phyloP scores from a whole-genome alignment of 2,329 filamentous ascomycete genomes.

The Scorias spongiosa region DNA sequence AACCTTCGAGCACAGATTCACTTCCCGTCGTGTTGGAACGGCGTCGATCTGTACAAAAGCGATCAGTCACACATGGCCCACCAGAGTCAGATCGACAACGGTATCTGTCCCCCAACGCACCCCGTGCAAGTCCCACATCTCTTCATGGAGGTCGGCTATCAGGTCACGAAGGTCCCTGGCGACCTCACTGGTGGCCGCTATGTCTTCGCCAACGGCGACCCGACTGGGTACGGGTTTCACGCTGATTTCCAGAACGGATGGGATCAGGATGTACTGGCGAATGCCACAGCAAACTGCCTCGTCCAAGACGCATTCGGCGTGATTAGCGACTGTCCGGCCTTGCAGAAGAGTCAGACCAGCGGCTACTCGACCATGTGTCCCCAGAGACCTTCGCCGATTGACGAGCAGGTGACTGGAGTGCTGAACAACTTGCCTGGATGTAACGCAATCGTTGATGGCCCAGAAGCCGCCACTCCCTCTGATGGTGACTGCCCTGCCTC shows the following conservation, averaged over 20 bases:
- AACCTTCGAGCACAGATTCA: conserved; percentile 30
- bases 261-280: conserved; percentile 25
- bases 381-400: conserved; percentile 14
- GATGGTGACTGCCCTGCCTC: conserved; percentile 16
- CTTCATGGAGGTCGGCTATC: conserved; percentile 27
- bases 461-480: conserved; percentile 11
- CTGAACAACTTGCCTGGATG: conserved; percentile 21
- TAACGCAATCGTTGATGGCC: conserved; percentile 17
- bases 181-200: conserved; percentile 23
- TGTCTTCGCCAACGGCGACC: conserved; percentile 33
- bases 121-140: conserved; percentile 24
- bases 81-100: conserved; percentile 24
- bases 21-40: conserved; percentile 25
- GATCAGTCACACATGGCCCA: conserved; percentile 29
- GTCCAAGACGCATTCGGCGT: conserved; percentile 21
- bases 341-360: conserved; percentile 16
- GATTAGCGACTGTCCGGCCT: conserved; percentile 20
- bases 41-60: conserved; percentile 20
- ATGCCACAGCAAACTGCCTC: conserved; percentile 23
- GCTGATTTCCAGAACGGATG: conserved; percentile 40
- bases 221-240: conserved; percentile 38
- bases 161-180: conserved; percentile 20
- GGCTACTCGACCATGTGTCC: conserved; percentile 17
- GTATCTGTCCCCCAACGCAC: conserved; percentile 26
- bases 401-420: conserved; percentile 15